Conservation (phyloP, 2,329 filamentous ascomycete genomes). For the Arthroderma sp. region DNA sequence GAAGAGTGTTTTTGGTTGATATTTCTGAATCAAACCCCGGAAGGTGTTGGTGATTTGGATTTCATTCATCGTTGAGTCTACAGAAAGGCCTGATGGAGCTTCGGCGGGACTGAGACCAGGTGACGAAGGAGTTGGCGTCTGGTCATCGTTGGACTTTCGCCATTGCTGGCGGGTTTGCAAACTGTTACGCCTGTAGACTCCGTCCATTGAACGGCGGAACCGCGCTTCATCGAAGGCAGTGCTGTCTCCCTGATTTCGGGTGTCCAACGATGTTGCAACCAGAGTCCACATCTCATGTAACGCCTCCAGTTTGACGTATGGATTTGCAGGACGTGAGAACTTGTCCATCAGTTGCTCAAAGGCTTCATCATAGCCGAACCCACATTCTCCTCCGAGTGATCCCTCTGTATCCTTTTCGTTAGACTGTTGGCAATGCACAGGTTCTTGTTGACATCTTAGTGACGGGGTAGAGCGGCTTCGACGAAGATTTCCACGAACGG, state of each 20-base stretch:
- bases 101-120: conserved; percentile 12
- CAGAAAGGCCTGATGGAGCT: conserved; percentile 21
- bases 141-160: conserved; percentile 3
- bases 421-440: not conserved
- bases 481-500: conserved; percentile 12
- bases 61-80: conserved; percentile 47
- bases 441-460: not conserved
- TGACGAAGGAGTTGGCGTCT: conserved; percentile 12
- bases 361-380: conserved; percentile 67
- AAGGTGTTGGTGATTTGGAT: conserved; percentile 53
- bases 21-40: conserved; percentile 53
- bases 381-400: conserved; percentile 11
- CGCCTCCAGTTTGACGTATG: conserved; percentile 70
- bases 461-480: conserved; percentile 25
- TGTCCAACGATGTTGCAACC: conserved; percentile 57
- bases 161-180: conserved; percentile 11
- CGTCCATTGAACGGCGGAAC: conserved; percentile 29
- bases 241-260: conserved; percentile 36
- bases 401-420: not conserved
- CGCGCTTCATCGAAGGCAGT: conserved; percentile 7
- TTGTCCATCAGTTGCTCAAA: conserved; percentile 70
- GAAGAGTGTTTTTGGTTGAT: conserved; percentile 69
- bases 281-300: conserved; percentile 73
- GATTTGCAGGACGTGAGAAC: conserved; percentile 82
- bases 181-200: conserved; percentile 11